Evolutionary conservation across 352 stramenopile genomes (phyloP).

Genomic region (Bremia lactucae): DNA sequence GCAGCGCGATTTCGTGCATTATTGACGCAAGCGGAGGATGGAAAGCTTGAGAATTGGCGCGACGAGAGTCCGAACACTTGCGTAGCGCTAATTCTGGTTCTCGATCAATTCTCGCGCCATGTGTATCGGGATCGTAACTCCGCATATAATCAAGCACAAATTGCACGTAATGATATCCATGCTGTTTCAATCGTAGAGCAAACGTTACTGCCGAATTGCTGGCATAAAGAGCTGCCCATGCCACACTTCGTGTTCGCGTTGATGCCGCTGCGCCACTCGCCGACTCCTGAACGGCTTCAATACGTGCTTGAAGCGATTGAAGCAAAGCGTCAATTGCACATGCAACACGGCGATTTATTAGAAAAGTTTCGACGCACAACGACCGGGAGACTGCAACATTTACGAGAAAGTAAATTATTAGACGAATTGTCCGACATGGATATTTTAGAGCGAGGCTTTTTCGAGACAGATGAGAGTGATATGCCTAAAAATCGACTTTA

Average conservation of each 20-base stretch:
- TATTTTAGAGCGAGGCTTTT: conserved; percentile 57
- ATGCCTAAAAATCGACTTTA: conserved; percentile 63
- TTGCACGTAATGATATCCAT: conserved; percentile 36
- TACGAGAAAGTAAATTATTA: conserved; percentile 15
- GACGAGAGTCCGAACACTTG: conserved; percentile 19
- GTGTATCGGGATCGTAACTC: conserved; percentile 39
- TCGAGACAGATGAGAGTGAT: conserved; percentile 57
- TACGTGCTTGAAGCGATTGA: conserved; percentile 45
- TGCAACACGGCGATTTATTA: conserved; percentile 49
- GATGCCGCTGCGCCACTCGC: conserved; percentile 81
- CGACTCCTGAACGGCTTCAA: conserved; percentile 44
- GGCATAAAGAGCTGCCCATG: conserved; percentile 41
- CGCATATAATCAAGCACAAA: conserved; percentile 7
- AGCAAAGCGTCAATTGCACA: conserved; percentile 27
- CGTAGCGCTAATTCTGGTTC: conserved; percentile 72
- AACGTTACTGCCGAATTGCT: conserved; percentile 30
- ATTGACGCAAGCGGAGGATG: conserved; percentile 29
- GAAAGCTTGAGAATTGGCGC: conserved; percentile 43
- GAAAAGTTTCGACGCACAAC: conserved; percentile 81
- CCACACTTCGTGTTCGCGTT: conserved; percentile 68
- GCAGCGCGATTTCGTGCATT: conserved; percentile 25
- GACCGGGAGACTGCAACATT: conserved; percentile 51
- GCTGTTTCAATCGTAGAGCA: conserved; percentile 34
- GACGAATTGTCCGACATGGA: conserved; percentile 34
- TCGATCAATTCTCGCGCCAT: conserved; percentile 84